phyloP scores from a whole-genome alignment of 2,329 filamentous ascomycete species.

The Aspergillus carbonarius region DNA sequence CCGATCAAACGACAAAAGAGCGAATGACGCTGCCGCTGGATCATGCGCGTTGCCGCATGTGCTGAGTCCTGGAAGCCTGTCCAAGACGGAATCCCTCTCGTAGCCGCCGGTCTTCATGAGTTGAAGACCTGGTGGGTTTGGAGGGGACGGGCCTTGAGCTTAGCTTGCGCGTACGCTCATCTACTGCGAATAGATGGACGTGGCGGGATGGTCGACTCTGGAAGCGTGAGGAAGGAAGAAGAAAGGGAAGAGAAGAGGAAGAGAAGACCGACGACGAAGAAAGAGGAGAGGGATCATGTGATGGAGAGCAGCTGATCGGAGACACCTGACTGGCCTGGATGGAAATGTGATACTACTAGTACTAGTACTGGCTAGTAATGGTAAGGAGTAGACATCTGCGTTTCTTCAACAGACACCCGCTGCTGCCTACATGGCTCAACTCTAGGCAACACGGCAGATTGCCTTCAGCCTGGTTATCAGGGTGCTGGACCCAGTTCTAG shows the following conservation, averaged over 20 bases:
- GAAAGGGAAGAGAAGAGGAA: slow-evolving; percentile 36
- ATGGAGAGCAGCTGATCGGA: slow-evolving; percentile 19
- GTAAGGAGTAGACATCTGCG: too few species aligned
- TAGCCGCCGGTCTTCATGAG: slow-evolving; percentile 30
- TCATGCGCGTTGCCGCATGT: slow-evolving; percentile 54
- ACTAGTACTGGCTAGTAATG: too few species aligned
- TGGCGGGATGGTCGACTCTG: slow-evolving; percentile 41
- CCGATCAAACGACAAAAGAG: slow-evolving; percentile 32
- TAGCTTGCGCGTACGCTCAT: slow-evolving; percentile 52
- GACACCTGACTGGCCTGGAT: background rate
- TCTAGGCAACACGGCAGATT: too few species aligned
- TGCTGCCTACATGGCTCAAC: too few species aligned
- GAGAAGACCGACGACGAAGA: slow-evolving; percentile 21
- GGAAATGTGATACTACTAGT: too few species aligned
- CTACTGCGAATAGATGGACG: slow-evolving; percentile 21
- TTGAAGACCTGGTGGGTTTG: slow-evolving; percentile 24
- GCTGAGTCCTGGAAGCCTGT: slow-evolving; percentile 53
- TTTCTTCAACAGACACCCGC: too few species aligned
- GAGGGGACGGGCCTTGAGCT: slow-evolving; percentile 25
- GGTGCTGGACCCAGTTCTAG: too few species aligned
- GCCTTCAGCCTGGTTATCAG: too few species aligned
- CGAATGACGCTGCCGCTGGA: slow-evolving; percentile 40
- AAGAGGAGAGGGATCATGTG: slow-evolving; percentile 33
- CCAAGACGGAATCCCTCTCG: slow-evolving; percentile 34
- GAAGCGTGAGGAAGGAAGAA: slow-evolving; percentile 44